These are phyloP conservation scores for Podila epigama DNA, from an alignment of 192 early-diverging fungal genomes.

Conservation along the genomic window DNA sequence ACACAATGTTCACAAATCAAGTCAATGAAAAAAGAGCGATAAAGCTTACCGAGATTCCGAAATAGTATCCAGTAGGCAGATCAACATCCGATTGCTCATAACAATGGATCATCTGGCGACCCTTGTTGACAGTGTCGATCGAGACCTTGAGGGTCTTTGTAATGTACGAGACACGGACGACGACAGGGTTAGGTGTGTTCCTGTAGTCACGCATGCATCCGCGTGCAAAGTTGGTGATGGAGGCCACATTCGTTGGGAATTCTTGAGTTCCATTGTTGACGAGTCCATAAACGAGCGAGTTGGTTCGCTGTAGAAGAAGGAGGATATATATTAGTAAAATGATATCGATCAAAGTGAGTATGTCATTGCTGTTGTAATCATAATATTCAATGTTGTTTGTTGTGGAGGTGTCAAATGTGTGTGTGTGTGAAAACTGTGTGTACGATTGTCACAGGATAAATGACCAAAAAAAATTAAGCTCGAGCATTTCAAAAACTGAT, in stretches of 20 bases:
- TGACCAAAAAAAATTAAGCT: neutral
- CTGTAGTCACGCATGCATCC: conserved; percentile 74
- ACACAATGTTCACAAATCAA: too few species aligned
- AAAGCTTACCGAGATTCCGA: conserved; percentile 76
- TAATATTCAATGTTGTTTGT: too few species aligned
- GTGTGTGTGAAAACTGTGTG: too few species aligned
- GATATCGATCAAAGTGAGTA: too few species aligned
- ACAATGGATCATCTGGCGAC: conserved; percentile 62
- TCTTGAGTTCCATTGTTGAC: conserved; percentile 70
- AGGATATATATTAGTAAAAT: neutral
- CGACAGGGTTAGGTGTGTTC: conserved; percentile 63
- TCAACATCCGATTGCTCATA: conserved; percentile 58
- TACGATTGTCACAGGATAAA: neutral
- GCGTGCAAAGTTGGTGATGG: conserved; percentile 31
- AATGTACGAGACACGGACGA: conserved; percentile 67
- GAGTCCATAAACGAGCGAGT: conserved; percentile 63
- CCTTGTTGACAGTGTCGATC: conserved; percentile 63
- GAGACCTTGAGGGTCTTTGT: conserved; percentile 59
- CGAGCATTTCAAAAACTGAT: neutral
- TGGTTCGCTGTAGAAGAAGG: conserved; percentile 40
- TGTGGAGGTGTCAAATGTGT: too few species aligned
- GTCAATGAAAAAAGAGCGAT: too few species aligned
- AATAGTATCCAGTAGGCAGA: conserved; percentile 76
- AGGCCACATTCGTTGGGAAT: conserved; percentile 20
- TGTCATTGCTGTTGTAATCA: too few species aligned